phyloP scores from a whole-genome alignment of 1,284 basidiomycete species.

The Ganoderma boninense region DNA sequence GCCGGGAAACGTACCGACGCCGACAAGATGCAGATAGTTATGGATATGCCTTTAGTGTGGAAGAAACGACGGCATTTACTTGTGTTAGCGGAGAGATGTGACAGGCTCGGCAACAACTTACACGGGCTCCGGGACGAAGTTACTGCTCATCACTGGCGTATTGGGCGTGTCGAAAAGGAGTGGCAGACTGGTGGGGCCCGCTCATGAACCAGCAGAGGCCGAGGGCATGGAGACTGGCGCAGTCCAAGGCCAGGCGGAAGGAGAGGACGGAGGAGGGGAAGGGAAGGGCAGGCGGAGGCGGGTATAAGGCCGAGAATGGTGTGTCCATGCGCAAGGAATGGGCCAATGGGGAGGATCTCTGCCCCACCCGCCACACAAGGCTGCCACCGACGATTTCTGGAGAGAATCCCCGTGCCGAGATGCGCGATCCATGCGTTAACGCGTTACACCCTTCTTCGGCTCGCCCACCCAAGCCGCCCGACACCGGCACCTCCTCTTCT shows the following conservation, averaged over 20 bases:
- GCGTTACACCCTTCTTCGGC: neutral
- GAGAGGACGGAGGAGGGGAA: conserved; percentile 10
- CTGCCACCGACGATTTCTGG: neutral
- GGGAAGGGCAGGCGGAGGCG: conserved; percentile 5
- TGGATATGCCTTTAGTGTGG: conserved; percentile 31
- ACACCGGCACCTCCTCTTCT: neutral
- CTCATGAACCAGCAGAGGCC: conserved; percentile 18
- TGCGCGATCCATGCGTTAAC: neutral
- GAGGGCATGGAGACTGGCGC: conserved; percentile 13
- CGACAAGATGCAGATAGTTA: conserved; percentile 40
- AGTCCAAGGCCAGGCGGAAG: conserved; percentile 11
- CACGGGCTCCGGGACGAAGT: conserved; percentile 31
- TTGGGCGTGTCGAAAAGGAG: conserved; percentile 11
- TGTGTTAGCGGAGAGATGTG: neutral
- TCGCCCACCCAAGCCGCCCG: neutral
- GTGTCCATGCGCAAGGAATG: neutral
- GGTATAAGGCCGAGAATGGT: conserved; percentile 7
- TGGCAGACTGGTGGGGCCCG: conserved; percentile 6
- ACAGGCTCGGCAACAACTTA: conserved; percentile 15
- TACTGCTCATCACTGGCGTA: conserved; percentile 24
- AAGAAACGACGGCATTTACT: neutral
- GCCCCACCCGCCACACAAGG: neutral
- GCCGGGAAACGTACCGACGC: conserved; percentile 34
- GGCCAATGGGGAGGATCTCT: neutral
- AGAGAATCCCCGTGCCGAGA: conserved; percentile 1